phyloP scores from a whole-genome alignment of 2,329 filamentous ascomycete species.

The Juglanconis juglandina region DNA sequence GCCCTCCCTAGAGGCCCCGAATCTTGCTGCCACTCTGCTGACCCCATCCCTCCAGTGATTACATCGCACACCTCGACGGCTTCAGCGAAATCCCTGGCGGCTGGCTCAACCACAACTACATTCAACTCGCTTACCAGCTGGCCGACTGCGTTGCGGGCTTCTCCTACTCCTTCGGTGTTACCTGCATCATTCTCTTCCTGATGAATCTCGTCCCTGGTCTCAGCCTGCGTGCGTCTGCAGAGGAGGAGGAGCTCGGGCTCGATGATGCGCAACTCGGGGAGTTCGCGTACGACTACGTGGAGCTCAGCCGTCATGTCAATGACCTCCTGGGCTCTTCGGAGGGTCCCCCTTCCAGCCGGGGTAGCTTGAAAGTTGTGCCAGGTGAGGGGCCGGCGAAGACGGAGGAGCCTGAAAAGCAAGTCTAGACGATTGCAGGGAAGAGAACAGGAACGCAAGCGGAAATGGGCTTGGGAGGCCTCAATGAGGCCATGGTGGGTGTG shows the following conservation, averaged over 20 bases:
- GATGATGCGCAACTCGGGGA: constrained; percentile 78
- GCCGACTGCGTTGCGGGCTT: constrained; percentile 64
- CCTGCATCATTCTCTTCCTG: constrained; percentile 65
- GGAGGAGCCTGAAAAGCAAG: constrained; percentile 8
- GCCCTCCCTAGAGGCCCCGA: not conserved
- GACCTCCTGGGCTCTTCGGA: constrained; percentile 25
- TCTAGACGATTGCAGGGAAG: not conserved
- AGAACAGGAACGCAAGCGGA: not conserved
- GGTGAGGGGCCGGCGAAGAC: not conserved
- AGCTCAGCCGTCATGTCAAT: constrained; percentile 62
- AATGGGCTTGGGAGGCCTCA: not conserved
- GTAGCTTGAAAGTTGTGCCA: constrained; percentile 20
- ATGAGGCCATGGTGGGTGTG: too few relatives aligned
- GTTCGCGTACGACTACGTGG: constrained; percentile 81
- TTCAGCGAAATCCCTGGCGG: constrained; percentile 56
- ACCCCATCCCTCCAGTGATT: constrained; percentile 43
- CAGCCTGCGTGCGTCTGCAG: constrained; percentile 62
- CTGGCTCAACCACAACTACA: constrained; percentile 68
- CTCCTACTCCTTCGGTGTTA: constrained; percentile 64
- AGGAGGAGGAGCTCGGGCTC: constrained; percentile 66
- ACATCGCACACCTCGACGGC: constrained; percentile 72
- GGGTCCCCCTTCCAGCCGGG: constrained; percentile 17
- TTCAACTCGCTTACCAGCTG: constrained; percentile 69
- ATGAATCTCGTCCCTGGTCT: constrained; percentile 70
- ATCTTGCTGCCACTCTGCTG: not conserved